Evolutionary conservation across 371 early-diverging fungal genomes (phyloP), one percentile per base, ranked within the genome.

Genomic region (Rhizopus delemar): DNA sequence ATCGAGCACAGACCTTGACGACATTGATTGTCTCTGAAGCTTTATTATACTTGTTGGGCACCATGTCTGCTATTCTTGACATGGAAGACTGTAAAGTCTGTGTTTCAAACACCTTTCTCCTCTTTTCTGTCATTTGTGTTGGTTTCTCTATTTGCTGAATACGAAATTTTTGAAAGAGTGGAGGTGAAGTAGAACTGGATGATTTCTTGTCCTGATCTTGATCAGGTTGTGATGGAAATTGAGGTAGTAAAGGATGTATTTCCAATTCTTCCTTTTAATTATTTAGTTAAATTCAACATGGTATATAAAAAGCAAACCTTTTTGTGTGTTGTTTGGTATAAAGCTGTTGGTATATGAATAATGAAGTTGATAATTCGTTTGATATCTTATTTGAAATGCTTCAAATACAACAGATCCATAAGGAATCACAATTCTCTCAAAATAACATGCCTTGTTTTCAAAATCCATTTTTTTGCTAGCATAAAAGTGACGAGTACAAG

Each of bases 1-100:
- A 90, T 58, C 84, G 82, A 54, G 81, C 81, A 50, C 90, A 90
- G 4, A 71, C 57, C 56, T 86, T 87, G 8, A 45, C 46, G 8
- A 11, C 28, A 8, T 56, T 52, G 8, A 39, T 29, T 13, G 32
- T 56, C 38, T 31, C 29, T 36, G 36, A 36, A 35, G 29, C 29
- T 29, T 31, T 31, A 31, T 31, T 5, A 22, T 4, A 32, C 33
- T 46, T 13, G 52, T 43, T 43, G 6, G 43, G 43, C 8, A 43
- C n/a, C 8, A 39, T 52, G 45, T 33, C 31, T 52, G 56, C 9
- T 13, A 28, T 41, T 41, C 16, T 41, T 35, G 33, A 32, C 36
- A 9, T 32, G 6, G 28, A 33, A 31, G 7, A 15, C 15, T 43
- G 43, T 15, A 43, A 43, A n/a, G 8, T n/a, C 16, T 33, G 53